These are phyloP conservation scores for Mucor lusitanicus DNA, from an alignment of 371 early-diverging fungal species.

Conservation along the genomic window DNA sequence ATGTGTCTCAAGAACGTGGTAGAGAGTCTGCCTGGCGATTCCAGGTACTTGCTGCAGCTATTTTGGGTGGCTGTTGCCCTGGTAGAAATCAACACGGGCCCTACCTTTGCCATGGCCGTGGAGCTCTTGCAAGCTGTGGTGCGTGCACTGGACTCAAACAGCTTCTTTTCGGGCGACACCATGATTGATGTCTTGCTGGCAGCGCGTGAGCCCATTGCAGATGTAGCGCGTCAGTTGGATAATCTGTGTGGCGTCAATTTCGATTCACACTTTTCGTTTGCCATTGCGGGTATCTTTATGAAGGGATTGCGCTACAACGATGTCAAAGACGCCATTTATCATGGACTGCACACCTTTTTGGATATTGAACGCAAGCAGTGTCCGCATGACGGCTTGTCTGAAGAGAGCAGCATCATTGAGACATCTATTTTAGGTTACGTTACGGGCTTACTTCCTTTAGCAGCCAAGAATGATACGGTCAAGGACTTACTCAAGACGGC, in stretches of 20 bases:
- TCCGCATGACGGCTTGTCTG: not conserved
- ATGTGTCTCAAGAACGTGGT: slow-evolving; percentile 85
- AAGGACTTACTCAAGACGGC: slow-evolving; percentile 58
- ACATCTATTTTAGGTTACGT: slow-evolving; percentile 70
- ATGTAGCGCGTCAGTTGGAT: slow-evolving; percentile 70
- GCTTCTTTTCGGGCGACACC: slow-evolving; percentile 63
- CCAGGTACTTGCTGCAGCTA: slow-evolving; percentile 73
- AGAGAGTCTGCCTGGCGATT: slow-evolving; percentile 70
- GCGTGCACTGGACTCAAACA: slow-evolving; percentile 68
- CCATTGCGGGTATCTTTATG: slow-evolving; percentile 76
- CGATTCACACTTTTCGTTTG: slow-evolving; percentile 82
- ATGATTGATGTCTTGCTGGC: slow-evolving; percentile 63
- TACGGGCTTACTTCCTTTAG: slow-evolving; percentile 66
- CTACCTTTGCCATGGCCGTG: slow-evolving; percentile 71
- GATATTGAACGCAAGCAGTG: slow-evolving; percentile 59
- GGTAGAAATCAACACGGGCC: slow-evolving; percentile 80
- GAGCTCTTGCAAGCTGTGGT: slow-evolving; percentile 69
- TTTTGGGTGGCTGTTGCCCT: slow-evolving; percentile 89
- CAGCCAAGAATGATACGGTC: slow-evolving; percentile 60
- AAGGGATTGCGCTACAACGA: slow-evolving; percentile 76
- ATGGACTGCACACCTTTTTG: slow-evolving; percentile 66
- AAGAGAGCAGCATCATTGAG: slow-evolving; percentile 42
- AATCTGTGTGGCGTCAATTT: slow-evolving; percentile 75
- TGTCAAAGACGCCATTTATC: slow-evolving; percentile 66
- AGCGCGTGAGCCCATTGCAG: slow-evolving; percentile 70